Base-by-base conservation (phyloP, 257 asterid species). In the Solanum pinnatisectum region DNA sequence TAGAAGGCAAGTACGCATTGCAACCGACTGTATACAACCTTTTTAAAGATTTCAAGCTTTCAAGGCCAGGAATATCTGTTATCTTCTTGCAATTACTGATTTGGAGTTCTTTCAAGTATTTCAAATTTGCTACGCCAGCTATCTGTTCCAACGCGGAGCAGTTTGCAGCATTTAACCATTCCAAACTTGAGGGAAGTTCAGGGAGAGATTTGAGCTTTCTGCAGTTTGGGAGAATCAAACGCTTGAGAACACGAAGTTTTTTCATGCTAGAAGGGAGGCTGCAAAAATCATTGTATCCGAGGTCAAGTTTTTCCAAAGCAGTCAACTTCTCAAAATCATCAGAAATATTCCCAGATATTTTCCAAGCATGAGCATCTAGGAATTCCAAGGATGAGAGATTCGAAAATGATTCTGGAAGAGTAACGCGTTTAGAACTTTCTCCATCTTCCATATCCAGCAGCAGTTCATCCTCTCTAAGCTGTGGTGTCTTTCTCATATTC, bases 361-460 rank as follows among this genome's bases (percentile, higher is more conserved):
- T 90, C 77, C 91, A 90, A 46, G 88, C 92, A 10, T 87, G 84
- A 81, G 90, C 91, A 85, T 90, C 83, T 60, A 90, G 83, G 60
- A 87, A 88, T 82, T 79, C 65, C 52, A 90, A 78, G 78, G 39
- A 70, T 52, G 90, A 87, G 56, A 89, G 91, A 18, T 87, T 89
- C 14, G 88, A 85, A 86, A 90, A 89, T 74, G 92, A 90, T 77
- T 73, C 59, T 32, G 92, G 92, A 90, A 90, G 89, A 65, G 87
- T 85, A 44, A 85, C 20, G 18, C 63, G 30, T 67, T 44, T 85
- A 27, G 81, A 68, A 32, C 78, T 59, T 79, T 44, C 77, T 84
- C 52, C 72, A 27, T 46, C 40, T 27, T 15, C 18, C 85, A 15
- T 46, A 46, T 79, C 25, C 83, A 22, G 83, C 83, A 22, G 83